Evolutionary conservation across 2,329 filamentous ascomycete genomes (phyloP).

Genomic region (Sphaceloma murrayae): DNA sequence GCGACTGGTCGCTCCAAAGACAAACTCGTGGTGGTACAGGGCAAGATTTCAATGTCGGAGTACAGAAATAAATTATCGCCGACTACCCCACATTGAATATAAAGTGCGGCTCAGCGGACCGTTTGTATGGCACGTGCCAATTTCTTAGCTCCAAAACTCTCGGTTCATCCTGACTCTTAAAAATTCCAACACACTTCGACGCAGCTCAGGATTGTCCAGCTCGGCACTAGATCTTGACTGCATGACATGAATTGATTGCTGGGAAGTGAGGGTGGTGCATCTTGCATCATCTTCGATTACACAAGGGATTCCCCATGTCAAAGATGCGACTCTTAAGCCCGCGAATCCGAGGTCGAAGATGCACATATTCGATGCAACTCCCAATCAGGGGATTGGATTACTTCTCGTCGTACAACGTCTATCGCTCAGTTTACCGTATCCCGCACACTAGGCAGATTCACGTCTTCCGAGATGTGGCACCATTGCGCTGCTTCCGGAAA

Average conservation of each 20-base stretch:
- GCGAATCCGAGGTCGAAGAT: neutral
- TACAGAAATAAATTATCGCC: neutral
- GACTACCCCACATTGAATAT: conserved; percentile 1
- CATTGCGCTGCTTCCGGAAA: conserved; percentile 60
- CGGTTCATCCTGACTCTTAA: conserved; percentile 4
- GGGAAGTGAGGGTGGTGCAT: conserved; percentile 1
- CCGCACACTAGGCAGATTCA: conserved; percentile 50
- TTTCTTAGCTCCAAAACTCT: neutral
- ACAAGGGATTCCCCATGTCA: neutral
- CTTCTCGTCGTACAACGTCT: too few relatives aligned
- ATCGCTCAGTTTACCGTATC: too few relatives aligned
- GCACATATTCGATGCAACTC: neutral
- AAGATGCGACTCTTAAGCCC: neutral
- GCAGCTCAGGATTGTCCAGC: too few relatives aligned
- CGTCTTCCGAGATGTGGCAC: conserved; percentile 65
- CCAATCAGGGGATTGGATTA: neutral
- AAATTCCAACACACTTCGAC: neutral
- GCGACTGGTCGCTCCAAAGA: neutral
- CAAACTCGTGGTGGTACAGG: too few relatives aligned
- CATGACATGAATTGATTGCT: neutral
- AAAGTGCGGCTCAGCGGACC: neutral
- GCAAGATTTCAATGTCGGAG: neutral
- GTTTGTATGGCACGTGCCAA: neutral
- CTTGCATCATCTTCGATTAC: neutral
- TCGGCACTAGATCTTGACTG: neutral